Conservation (phyloP, 2,329 filamentous ascomycete species). For the Alternaria consortialis region DNA sequence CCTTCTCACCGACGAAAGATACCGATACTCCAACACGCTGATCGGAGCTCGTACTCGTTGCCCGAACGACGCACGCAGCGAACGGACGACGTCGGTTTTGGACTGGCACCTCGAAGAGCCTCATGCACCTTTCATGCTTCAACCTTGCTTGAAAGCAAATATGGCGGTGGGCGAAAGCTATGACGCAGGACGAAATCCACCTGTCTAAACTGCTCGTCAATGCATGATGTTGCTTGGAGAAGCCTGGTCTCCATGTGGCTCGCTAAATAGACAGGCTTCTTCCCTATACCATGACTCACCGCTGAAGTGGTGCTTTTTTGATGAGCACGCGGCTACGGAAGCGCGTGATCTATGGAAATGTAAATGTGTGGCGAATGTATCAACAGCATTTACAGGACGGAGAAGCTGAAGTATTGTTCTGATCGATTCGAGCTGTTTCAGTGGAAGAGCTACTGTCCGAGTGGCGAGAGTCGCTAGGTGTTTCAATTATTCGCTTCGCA, state of each 20-base stretch:
- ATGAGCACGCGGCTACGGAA: conserved; percentile 7
- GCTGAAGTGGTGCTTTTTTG: conserved; percentile 8
- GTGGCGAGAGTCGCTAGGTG: conserved; percentile 10
- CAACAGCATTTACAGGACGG: not conserved
- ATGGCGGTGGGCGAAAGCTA: conserved; percentile 22
- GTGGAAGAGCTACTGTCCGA: conserved; percentile 1
- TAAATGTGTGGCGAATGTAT: conserved; percentile 3
- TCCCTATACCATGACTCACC: conserved; percentile 35
- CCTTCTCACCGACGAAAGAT: conserved; percentile 12
- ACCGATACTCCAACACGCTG: conserved; percentile 5
- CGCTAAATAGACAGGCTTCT: conserved; percentile 29
- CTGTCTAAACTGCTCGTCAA: conserved; percentile 31
- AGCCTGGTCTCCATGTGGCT: conserved; percentile 25
- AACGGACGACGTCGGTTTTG: conserved; percentile 8
- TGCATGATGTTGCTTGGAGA: conserved; percentile 25
- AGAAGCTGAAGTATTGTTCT: conserved; percentile 15
- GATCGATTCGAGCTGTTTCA: conserved; percentile 2
- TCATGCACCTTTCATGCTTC: conserved; percentile 23
- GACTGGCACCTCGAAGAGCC: conserved; percentile 17
- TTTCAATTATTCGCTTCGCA: conserved; percentile 14
- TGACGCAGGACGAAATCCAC: conserved; percentile 32
- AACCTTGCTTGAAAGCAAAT: conserved; percentile 24
- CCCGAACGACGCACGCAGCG: conserved; percentile 17
- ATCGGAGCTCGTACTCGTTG: conserved; percentile 18
- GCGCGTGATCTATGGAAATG: conserved; percentile 4